phyloP scores from a whole-genome alignment of 1,284 basidiomycete genomes.

The Phlebopus sp. region DNA sequence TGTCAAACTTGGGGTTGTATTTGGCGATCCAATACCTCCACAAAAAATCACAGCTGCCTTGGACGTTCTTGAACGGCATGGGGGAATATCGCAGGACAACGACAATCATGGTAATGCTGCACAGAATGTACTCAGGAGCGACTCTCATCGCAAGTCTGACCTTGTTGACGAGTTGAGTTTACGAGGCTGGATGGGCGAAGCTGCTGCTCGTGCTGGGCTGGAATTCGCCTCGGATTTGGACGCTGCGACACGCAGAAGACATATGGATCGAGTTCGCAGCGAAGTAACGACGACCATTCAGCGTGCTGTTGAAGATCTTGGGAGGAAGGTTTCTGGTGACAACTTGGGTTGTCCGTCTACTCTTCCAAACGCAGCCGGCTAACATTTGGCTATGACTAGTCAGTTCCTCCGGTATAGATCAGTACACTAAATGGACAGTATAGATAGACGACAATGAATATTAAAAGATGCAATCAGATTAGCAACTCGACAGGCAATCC shows the following conservation, averaged over 20 bases:
- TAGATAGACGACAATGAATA: not conserved
- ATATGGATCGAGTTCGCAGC: constrained; percentile 44
- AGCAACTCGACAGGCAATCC: not conserved
- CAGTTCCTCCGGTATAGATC: too few relatives aligned
- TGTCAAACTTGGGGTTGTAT: constrained; percentile 63
- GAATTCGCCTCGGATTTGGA: not conserved
- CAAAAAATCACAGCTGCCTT: constrained; percentile 38
- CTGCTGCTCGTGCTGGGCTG: constrained; percentile 4
- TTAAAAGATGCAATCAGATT: not conserved
- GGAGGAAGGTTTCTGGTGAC: constrained; percentile 46
- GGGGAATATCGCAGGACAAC: not conserved
- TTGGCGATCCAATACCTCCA: constrained; percentile 62
- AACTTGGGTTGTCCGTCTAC: constrained; percentile 20
- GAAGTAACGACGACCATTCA: constrained; percentile 60
- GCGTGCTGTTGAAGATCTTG: constrained; percentile 56
- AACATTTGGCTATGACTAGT: not conserved
- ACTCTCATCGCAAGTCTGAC: not conserved
- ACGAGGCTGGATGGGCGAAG: constrained; percentile 14
- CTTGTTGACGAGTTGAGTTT: not conserved
- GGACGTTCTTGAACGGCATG: constrained; percentile 6
- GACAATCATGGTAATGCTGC: not conserved
- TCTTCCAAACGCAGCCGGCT: not conserved
- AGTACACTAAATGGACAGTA: not conserved
- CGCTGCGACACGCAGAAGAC: constrained; percentile 1
- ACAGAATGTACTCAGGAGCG: not conserved